These are phyloP conservation scores for Apium graveolens DNA, from an alignment of 129 eudicot genomes.

Conservation along the genomic window DNA sequence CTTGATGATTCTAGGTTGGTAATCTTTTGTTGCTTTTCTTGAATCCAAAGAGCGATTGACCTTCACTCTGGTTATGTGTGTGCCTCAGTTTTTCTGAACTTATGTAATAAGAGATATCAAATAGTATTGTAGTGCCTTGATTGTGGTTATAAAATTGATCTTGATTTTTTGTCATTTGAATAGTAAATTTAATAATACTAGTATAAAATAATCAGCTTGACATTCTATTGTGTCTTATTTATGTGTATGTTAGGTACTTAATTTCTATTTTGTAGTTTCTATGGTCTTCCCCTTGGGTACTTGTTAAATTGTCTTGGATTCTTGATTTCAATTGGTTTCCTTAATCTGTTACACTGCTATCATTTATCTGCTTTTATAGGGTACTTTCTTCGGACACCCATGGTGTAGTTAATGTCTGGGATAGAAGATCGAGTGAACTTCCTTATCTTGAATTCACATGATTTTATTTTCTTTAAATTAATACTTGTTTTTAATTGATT, in stretches of 20 bases:
- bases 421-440: conserved; percentile 60
- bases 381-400: conserved; percentile 68
- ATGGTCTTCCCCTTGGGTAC: neutral
- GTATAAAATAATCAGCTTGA: neutral
- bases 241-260: neutral
- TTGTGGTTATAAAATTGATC: neutral
- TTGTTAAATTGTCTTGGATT: neutral
- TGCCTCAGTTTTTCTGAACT: neutral
- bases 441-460: conserved; percentile 68
- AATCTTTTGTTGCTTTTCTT: neutral
- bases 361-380: conserved; percentile 35
- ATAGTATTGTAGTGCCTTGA: neutral
- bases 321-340: neutral
- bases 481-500: conserved; percentile 14
- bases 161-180: too few species aligned
- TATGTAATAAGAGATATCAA: neutral
- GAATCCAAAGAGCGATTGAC: neutral
- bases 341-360: neutral
- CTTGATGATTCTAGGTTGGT: conserved; percentile 59
- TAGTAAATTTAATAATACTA: neutral
- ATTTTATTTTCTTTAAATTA: neutral
- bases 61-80: neutral
- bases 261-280: neutral
- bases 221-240: neutral
- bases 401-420: conserved; percentile 82